These are phyloP conservation scores for Coriolopsis trogii DNA, from an alignment of 1,284 basidiomycete species.

Conservation along the genomic window DNA sequence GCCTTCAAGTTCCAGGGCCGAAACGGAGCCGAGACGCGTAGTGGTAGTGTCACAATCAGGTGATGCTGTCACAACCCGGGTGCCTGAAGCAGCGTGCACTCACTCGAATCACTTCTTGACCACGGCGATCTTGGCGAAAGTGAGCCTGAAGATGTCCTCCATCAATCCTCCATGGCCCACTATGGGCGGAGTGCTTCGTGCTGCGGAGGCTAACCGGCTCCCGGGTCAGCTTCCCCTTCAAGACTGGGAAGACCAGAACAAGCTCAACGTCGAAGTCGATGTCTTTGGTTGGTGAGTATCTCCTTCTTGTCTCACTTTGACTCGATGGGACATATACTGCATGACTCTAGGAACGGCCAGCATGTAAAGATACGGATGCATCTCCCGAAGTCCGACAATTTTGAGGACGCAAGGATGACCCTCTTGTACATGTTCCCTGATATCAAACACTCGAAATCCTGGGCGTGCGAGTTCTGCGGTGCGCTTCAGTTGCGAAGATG, in stretches of 20 bases:
- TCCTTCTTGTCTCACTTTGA: background rate
- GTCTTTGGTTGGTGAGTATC: conserved; percentile 9
- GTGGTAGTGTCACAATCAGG: too few relatives aligned
- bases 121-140: too few relatives aligned
- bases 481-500: background rate
- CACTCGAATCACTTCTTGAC: too few relatives aligned
- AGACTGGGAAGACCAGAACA: conserved; percentile 10
- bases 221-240: conserved; percentile 8
- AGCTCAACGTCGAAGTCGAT: conserved; percentile 13
- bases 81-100: too few relatives aligned
- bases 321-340: background rate
- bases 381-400: conserved; percentile 12
- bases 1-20: too few relatives aligned
- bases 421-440: conserved; percentile 8
- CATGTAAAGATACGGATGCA: conserved; percentile 9
- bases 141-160: too few relatives aligned
- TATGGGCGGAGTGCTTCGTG: too few relatives aligned
- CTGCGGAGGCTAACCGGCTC: too few relatives aligned
- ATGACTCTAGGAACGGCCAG: conserved; percentile 6
- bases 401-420: conserved; percentile 3
- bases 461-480: conserved; percentile 18
- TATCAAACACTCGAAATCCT: conserved; percentile 15
- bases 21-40: too few relatives aligned
- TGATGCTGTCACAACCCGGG: too few relatives aligned
- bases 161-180: too few relatives aligned